Base-by-base conservation (phyloP, 495 filamentous ascomycete species). In the Penicillium parvum region DNA sequence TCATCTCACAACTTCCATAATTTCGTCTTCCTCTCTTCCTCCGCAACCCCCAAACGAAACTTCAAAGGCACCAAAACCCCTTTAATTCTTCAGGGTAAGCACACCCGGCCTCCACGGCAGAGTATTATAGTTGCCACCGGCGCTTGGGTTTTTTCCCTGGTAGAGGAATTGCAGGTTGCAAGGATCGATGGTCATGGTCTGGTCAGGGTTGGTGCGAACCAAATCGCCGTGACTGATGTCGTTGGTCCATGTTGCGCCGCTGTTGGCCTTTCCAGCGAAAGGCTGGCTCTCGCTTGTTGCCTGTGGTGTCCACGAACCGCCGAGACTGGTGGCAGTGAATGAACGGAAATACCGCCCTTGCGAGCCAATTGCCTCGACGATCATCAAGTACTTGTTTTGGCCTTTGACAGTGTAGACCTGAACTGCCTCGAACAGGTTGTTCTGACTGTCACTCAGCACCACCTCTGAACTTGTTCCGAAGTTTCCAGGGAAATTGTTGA, bases 141-240 rank as follows among this genome's bases (percentile, higher is more conserved):
- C 53, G 30, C 19, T 57, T 5, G 69, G 51, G 21, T 59, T 51
- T 23, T 58, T 57, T 5, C 79, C 79, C 62, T 82, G 78, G 43
- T 79, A 83, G 15, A 83, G 64, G 35, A 81, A 52, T 52, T 78
- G 71, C 53, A 81, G 53, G 45, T 81, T 80, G 60, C 78, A 81
- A 4, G 74, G 63, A 44, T 78, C 73, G 22, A 82, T 50, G 8
- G 69, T 68, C 60, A 75, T 71, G 2, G 74, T 81, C 57, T 84
- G 71, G 48, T 84, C 78, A 4, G 69, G 45, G 38, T 66, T 75
- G 35, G 18, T 57, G 42, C 78, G 67, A 18, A 84, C 59, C 29
- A 83, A 46, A 35, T 82, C 79, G 11, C 81, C 81, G 40, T 80
- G 77, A 46, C 74, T 79, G 55, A 84, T 82, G 42, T 81, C 77